These are phyloP conservation scores for Phytopythium vexans DNA, from an alignment of 352 stramenopile genomes.

Conservation along the genomic window DNA sequence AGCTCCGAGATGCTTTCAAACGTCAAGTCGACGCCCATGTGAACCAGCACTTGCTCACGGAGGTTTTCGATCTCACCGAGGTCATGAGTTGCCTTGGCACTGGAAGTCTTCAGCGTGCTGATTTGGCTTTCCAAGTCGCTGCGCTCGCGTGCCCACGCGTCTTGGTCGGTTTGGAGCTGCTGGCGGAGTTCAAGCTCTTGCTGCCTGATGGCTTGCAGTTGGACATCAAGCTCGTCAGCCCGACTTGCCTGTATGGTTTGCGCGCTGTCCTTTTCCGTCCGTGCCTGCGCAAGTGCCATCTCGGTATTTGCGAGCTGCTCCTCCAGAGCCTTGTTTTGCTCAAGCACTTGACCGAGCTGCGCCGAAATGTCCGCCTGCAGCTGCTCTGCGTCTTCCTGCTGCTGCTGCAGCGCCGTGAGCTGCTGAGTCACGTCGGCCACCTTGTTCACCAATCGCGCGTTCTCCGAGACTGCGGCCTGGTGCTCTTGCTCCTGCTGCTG, in stretches of 20 bases:
- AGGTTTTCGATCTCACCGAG: constrained; percentile 31
- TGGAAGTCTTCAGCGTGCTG: constrained; percentile 15
- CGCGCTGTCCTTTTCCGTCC: background rate
- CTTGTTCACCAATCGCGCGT: constrained; percentile 22
- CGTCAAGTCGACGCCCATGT: constrained; percentile 34
- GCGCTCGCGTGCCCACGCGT: constrained; percentile 9
- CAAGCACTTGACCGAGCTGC: constrained; percentile 33
- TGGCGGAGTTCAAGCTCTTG: constrained; percentile 7
- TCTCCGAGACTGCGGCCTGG: constrained; percentile 24
- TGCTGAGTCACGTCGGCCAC: constrained; percentile 46
- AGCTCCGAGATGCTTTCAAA: constrained; percentile 44
- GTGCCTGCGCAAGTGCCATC: background rate
- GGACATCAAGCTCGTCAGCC: constrained; percentile 12
- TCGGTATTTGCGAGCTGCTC: background rate
- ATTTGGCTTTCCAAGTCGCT: constrained; percentile 10
- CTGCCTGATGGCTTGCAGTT: constrained; percentile 2
- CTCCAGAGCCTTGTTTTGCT: constrained; percentile 2
- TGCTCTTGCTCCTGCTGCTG: constrained; percentile 44
- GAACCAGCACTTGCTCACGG: constrained; percentile 34
- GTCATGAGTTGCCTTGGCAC: constrained; percentile 17
- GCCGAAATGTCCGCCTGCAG: constrained; percentile 57
- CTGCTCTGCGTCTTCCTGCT: constrained; percentile 58
- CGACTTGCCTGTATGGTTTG: background rate
- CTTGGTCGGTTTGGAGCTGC: constrained; percentile 4
- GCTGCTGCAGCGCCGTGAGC: constrained; percentile 32